These are phyloP conservation scores for Tardiomyces depauwii DNA, from an alignment of 1,139 yeast species.

Conservation along the genomic window DNA sequence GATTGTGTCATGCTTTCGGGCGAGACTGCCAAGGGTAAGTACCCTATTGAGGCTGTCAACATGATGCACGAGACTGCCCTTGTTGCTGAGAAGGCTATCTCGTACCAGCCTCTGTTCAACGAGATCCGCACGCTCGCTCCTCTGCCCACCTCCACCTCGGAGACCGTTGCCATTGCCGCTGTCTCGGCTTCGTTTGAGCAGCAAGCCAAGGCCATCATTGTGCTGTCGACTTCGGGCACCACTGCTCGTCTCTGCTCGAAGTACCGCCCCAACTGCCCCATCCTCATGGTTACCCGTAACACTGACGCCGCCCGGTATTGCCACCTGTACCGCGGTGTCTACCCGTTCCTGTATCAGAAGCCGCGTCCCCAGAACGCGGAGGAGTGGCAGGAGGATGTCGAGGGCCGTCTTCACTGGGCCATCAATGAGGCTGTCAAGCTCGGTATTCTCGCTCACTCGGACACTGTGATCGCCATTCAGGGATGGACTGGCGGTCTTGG, in stretches of 20 bases:
- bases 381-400: slow-evolving; percentile 97
- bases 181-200: slow-evolving; percentile 95
- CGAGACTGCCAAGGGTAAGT: slow-evolving; percentile 99
- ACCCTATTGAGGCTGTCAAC: slow-evolving; percentile 93
- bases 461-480: slow-evolving; percentile 87
- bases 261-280: slow-evolving; percentile 96
- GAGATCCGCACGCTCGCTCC: slow-evolving; percentile 80
- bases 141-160: slow-evolving; percentile 88
- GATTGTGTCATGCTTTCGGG: slow-evolving; percentile 99
- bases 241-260: slow-evolving; percentile 95
- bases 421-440: slow-evolving; percentile 80
- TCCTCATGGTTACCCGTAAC: slow-evolving; percentile 97
- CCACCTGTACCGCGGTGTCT: slow-evolving; percentile 96
- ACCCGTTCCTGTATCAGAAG: slow-evolving; percentile 79
- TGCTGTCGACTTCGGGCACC: slow-evolving; percentile 86
- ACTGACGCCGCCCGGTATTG: slow-evolving; percentile 86
- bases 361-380: slow-evolving; percentile 46
- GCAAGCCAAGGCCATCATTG: slow-evolving; percentile 93
- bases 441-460: slow-evolving; percentile 81
- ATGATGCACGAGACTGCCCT: slow-evolving; percentile 98
- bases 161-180: slow-evolving; percentile 96
- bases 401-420: slow-evolving; percentile 89
- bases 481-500: slow-evolving; percentile 99
- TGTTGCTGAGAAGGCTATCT: slow-evolving; percentile 94
- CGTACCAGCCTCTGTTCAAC: slow-evolving; percentile 77